Evolutionary conservation across 345 rosid species (phyloP), one percentile per base, ranked within the genome.

Genomic region (Dimocarpus longan): DNA sequence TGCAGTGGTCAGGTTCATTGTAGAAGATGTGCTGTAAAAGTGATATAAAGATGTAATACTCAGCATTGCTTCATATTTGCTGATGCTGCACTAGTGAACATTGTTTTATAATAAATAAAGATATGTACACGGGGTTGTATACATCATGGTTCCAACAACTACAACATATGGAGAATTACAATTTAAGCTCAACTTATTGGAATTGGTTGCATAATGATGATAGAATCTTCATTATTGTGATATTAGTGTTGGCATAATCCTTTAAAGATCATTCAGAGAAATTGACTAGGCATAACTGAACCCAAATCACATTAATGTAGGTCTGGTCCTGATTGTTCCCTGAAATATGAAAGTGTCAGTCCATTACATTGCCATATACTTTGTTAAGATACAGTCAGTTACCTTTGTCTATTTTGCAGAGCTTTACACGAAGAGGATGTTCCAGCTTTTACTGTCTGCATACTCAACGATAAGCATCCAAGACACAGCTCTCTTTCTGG

Each of bases 401-500:
- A 60, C 40, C 71, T 11, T 43, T 26, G 65, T 65, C 70, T 64
- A 43, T 76, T 80, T 80, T 86, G 78, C 88, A 94, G 99, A 92
- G 78, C 81, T 86, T 80, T 94, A 93, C 90, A 92, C 90, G 19
- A 85, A 90, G 85, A 91, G 83, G 88, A 91, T 96, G 88, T 94
- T 94, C 82, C 87, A 86, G 85, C 86, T 94, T 68, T 78, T 96
- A 79, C 79, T 81, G 11, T 93, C 97, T 86, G 98, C 99, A 70
- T 94, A 96, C 82, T 91, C 98, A 39, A 93, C 94, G 28, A 88
- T 96, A 69, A 88, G 94, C 79, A 80, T 90, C 80, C 83, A 66
- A 69, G 98, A 94, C 78, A 78, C 94, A 15, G 93, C 94, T 9
- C 92, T 78, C 70, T 94, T 93, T 89, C 88, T 94, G 52, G 99